A percentile compares a stretch with the other conserved stretches of the same genome.
phyloP scores from a whole-genome alignment of 1,284 basidiomycete species.

The Marasmius sp. region DNA sequence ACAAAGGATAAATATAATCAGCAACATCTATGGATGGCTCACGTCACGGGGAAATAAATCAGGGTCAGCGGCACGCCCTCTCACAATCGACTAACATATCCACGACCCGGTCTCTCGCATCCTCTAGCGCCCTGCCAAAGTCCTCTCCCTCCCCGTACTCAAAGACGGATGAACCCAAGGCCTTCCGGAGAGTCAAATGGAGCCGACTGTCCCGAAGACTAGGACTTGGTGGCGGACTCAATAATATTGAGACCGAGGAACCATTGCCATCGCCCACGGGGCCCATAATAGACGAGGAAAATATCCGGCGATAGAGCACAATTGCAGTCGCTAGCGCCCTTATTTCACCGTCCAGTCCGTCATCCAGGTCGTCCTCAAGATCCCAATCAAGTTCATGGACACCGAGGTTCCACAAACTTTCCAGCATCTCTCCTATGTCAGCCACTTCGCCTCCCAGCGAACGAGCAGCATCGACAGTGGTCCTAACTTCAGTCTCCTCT shows the following conservation, averaged over 20 bases:
- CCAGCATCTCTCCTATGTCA: conserved; percentile 52
- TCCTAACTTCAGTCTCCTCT: conserved; percentile 39
- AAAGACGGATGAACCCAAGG: conserved; percentile 60
- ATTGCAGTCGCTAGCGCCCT: conserved; percentile 54
- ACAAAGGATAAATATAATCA: background rate
- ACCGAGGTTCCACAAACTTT: conserved; percentile 47
- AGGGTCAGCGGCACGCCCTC: conserved; percentile 22
- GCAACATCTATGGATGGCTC: background rate
- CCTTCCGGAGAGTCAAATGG: conserved; percentile 44
- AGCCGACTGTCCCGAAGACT: conserved; percentile 38
- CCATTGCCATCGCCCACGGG: conserved; percentile 4
- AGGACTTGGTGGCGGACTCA: conserved; percentile 61
- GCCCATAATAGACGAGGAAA: conserved; percentile 40
- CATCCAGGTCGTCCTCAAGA: conserved; percentile 8
- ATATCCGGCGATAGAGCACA: conserved; percentile 57
- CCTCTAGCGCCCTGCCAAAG: conserved; percentile 47
- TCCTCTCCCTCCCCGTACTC: conserved; percentile 36
- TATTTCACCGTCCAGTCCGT: conserved; percentile 39
- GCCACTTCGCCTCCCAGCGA: conserved; percentile 60
- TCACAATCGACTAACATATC: conserved; percentile 62
- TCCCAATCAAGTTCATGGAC: conserved; percentile 18
- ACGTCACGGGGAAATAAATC: background rate
- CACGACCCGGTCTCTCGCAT: conserved; percentile 66
- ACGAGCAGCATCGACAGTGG: conserved; percentile 54
- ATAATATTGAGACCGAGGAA: conserved; percentile 37